Base-by-base conservation (phyloP, 2,329 filamentous ascomycete genomes). In the Alternaria alternata region DNA sequence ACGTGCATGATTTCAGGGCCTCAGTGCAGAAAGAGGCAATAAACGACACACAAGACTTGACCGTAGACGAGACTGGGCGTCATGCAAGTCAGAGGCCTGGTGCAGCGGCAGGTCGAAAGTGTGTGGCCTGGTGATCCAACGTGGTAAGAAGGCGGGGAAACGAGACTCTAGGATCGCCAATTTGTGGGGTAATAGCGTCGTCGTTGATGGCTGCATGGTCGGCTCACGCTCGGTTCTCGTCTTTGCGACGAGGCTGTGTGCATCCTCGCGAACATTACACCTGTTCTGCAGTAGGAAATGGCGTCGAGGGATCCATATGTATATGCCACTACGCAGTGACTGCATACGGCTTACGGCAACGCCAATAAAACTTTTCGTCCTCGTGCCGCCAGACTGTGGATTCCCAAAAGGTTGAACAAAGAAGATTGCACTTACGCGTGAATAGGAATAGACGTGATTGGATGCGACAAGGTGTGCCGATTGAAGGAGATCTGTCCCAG, bases 121-220 rank as follows among this genome's bases (percentile, higher is more conserved):
- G 66, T 66, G 70, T 62, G 64, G 64, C 58, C 63, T 38, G 68
- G 61, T 67, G 67, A 56, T 62, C 69, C 55, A 74, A 72, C 65
- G 66, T 71, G 70, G 73, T 72, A 66, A 70, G 65, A 76, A 75
- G 72, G 75, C 74, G 75, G 76, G 75, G 68, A 72, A 49, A 61
- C 62, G 62, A 62, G 66, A 61, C 63, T 57, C 62, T 65, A 47
- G 66, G 67, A 73, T 73, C 70, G 71, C 66, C 74, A 75, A 71
- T 62, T 70, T 78, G 76, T 77, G 75, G 76, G 75, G 75, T 77
- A 78, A 77, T 74, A 70, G 66, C 65, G 61, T 65, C 66, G 53
- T 60, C 39, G 34, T 59, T 65, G 62, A 49, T 66, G 65, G 58
- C 64, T 68, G 63, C 70, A 64, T 64, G 51, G 49, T 67, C 67